Base-by-base conservation (phyloP, 2,329 filamentous ascomycete genomes). In the Colletotrichum chrysophilum region DNA sequence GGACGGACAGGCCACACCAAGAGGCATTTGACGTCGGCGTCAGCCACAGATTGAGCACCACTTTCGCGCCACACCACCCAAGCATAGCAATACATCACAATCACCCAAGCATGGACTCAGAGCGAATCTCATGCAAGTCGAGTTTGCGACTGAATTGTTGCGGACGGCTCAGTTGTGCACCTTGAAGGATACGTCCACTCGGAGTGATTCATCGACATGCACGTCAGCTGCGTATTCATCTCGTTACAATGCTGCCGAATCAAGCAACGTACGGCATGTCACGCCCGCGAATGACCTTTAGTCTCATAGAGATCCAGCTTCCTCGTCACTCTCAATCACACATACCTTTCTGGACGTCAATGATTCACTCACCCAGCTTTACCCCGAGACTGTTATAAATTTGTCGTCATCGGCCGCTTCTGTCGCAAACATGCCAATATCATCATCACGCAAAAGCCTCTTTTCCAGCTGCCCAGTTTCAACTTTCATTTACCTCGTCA, bases 161-260 rank as follows among this genome's bases (percentile, higher is more conserved):
- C 43, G 38, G 38, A 7, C 5, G n/a, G 43, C 5, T 21, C 43
- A 48, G 5, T 21, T 21, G n/a, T 21, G 43, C 10, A 48, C n/a
- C 43, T 48, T 48, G n/a, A 13, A 13, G n/a, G 10, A 21, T 1
- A 13, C 43, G 6, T 21, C 43, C 43, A 48, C 3, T 48, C 5
- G 43, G n/a, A 21, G 43, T 48, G 43, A 48, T 48, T 48, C 43
- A 48, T 21, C 43, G 43, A 48, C 18, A 48, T 7, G 43, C 43
- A 48, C n/a, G 10, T 21, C 43, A 48, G 10, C n/a, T 48, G 43
- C n/a, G 5, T 48, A 21, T 12, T 21, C 43, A 13, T 48, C 43
- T 48, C 43, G 4, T 48, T 5, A 21, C n/a, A 3, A 1, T 7
- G 7, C 2, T 21, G 3, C 5, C 4, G n/a, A 21, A 48, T 3